phyloP scores from a whole-genome alignment of 305 asterid genomes.

The Striga hermonthica region DNA sequence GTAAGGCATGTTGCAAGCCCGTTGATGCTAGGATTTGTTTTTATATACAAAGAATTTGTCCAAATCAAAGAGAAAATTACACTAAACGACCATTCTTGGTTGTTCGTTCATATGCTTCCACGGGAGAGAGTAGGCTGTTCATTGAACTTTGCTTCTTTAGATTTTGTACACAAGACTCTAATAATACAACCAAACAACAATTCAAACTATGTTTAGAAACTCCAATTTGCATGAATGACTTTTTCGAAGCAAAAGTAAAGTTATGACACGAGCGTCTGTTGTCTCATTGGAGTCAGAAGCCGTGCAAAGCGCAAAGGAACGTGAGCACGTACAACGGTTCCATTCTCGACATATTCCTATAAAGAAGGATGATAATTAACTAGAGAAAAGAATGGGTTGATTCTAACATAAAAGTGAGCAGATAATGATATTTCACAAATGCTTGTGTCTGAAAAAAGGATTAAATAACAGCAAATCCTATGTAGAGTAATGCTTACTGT shows the following conservation, averaged over 20 bases:
- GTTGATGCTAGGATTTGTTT: no score
- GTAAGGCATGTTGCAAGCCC: no score
- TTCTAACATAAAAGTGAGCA: background rate
- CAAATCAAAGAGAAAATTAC: no score
- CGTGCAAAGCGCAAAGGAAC: constrained; percentile 92
- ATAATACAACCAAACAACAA: no score
- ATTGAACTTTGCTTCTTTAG: background rate
- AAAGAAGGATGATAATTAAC: constrained; percentile 1
- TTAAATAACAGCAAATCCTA: background rate
- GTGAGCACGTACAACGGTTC: constrained; percentile 71
- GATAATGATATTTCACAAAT: background rate
- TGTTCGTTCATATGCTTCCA: no score
- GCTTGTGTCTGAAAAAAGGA: background rate
- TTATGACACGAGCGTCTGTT: constrained; percentile 43
- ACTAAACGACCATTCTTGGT: no score
- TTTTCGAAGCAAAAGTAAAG: background rate
- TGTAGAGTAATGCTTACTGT: constrained; percentile 47
- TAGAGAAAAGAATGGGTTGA: background rate
- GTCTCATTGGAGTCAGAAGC: constrained; percentile 91
- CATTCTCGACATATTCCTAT: constrained; percentile 76
- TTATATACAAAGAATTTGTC: no score
- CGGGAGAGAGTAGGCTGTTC: no score
- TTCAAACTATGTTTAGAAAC: background rate
- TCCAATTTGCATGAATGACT: background rate
- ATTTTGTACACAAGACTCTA: no score